Base-by-base conservation (phyloP, 257 asterid species). In the Solanum megistacrolobum region DNA sequence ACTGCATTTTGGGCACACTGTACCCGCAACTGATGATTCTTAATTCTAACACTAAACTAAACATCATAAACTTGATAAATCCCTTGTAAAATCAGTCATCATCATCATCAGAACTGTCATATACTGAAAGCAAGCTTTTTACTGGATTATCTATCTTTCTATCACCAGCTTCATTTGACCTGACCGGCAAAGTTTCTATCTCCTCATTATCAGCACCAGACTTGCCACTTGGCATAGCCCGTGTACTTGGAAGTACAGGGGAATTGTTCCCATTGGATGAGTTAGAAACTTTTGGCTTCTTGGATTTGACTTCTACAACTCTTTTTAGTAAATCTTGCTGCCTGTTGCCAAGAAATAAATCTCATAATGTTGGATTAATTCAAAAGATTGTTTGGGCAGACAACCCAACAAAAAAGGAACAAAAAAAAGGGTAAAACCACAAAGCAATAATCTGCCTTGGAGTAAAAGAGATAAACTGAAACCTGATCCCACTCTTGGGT, bases 401-500 rank as follows among this genome's bases (percentile, higher is more conserved):
- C 20, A 10, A 74, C 48, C 83, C 52, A 36, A 74, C 5, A 21
- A 74, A 74, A 23, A 10, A 35, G 83, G 32, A 75, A 73, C 7
- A 27, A 12, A 5, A 36, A 36, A 74, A 11, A 16, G 21, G 55
- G 65, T 55, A 75, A 75, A 38, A 36, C 55, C 55, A 74, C 58
- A 75, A 36, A 36, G 3, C 20, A 81, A 43, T 27, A 29, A 29
- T 81, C 85, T 81, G 39, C 39, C 68, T 46, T 48, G 39, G 86
- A 27, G 60, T 87, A 21, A 20, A 75, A 41, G 83, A 31, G 87
- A 46, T 27, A 35, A 89, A 52, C 69, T 38, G 21, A 58, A 65
- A 94, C 98, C 98, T 97, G 90, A 97, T 97, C 85, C 98, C 98
- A 89, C 98, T 97, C 92, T 97, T 97, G 81, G 97, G 92, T 94